Conservation (phyloP, 208 protist species). For the Crithidia mellificae region DNA sequence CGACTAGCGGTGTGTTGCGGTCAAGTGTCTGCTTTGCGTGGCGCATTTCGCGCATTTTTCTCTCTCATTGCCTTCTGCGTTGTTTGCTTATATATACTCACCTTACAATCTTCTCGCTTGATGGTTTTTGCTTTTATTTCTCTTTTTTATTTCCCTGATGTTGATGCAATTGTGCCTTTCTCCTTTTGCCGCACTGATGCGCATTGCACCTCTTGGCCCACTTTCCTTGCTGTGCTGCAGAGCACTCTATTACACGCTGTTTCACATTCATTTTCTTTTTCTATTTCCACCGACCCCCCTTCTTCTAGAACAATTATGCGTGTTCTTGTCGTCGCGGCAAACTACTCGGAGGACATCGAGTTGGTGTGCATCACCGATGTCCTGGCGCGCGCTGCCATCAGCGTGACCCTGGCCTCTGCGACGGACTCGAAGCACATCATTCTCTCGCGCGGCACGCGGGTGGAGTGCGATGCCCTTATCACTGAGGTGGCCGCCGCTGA, state of each 20-base stretch:
- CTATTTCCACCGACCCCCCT: background rate
- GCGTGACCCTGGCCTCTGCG: slow-evolving; percentile 78
- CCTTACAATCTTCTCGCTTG: too few species aligned
- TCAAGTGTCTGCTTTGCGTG: too few species aligned
- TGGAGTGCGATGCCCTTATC: slow-evolving; percentile 65
- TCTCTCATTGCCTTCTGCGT: too few species aligned
- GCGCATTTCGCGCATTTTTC: too few species aligned
- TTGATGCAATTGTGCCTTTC: too few species aligned
- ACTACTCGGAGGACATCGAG: slow-evolving; percentile 90
- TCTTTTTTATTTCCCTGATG: background rate
- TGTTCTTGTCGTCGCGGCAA: slow-evolving; percentile 82
- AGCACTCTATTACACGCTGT: background rate
- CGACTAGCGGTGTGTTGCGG: too few species aligned
- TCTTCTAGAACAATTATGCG: slow-evolving; percentile 33
- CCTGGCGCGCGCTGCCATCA: slow-evolving; percentile 64
- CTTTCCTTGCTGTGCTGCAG: background rate
- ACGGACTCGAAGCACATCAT: slow-evolving; percentile 61
- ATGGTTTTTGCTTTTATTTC: slow-evolving; percentile 8
- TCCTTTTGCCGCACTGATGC: too few species aligned
- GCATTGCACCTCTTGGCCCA: too few species aligned
- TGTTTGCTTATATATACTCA: too few species aligned
- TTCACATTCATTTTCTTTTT: background rate
- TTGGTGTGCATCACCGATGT: slow-evolving; percentile 84
- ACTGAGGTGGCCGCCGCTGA: slow-evolving; percentile 51
- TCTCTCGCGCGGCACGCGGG: slow-evolving; percentile 65